These are phyloP conservation scores for Rhodotorula sp. DNA, from an alignment of 1,284 basidiomycete genomes.

Conservation along the genomic window DNA sequence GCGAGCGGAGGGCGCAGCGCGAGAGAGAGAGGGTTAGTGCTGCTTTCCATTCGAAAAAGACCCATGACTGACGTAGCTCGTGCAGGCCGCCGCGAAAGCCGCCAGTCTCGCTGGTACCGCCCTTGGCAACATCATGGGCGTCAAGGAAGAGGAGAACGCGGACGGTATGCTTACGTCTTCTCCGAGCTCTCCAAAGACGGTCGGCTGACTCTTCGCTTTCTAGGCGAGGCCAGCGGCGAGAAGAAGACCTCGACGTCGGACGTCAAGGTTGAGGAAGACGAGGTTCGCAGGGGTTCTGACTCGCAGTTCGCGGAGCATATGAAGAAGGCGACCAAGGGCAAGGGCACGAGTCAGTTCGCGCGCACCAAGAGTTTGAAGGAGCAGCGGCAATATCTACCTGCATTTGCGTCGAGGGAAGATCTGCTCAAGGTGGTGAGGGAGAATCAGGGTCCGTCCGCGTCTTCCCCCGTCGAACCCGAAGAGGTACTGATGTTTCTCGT, in stretches of 20 bases:
- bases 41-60: neutral
- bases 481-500: slow-evolving; percentile 69
- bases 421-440: slow-evolving; percentile 85
- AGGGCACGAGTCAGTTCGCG: slow-evolving; percentile 18
- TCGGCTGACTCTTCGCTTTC: neutral
- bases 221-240: neutral
- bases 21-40: slow-evolving; percentile 73
- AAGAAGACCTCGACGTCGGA: slow-evolving; percentile 43
- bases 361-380: slow-evolving; percentile 77
- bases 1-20: slow-evolving; percentile 91
- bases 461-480: slow-evolving; percentile 59
- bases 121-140: slow-evolving; percentile 95
- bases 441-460: slow-evolving; percentile 75
- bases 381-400: slow-evolving; percentile 94
- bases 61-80: neutral
- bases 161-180: slow-evolving; percentile 9
- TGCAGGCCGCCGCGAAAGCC: slow-evolving; percentile 81
- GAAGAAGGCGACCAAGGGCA: slow-evolving; percentile 52
- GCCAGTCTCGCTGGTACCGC: slow-evolving; percentile 88
- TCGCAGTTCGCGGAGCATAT: slow-evolving; percentile 94
- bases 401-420: slow-evolving; percentile 95
- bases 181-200: neutral
- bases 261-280: slow-evolving; percentile 58
- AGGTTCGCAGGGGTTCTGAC: slow-evolving; percentile 72
- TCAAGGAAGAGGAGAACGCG: slow-evolving; percentile 74